Evolutionary conservation across 169 alveolate species (phyloP), one percentile per base, ranked within the genome.

Genomic region (Miamiensis avidus): DNA sequence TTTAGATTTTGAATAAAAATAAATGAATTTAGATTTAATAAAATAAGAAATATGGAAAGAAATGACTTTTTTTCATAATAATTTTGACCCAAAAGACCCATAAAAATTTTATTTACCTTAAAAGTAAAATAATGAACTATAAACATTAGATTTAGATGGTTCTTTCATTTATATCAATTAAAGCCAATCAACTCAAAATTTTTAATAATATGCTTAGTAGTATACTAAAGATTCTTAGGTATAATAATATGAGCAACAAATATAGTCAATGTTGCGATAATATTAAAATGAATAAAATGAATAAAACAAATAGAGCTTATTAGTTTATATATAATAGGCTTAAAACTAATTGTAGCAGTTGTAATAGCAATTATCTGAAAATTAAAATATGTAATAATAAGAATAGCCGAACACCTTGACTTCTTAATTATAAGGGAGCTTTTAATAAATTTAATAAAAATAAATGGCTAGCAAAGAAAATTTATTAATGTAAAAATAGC

Each of bases 1-100:
- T 79, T 79, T 79, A 34, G 84, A 79, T 64, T 79, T 79, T 31
- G 84, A 79, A 64, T 29, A 72, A 29, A 74, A 79, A 49, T 31
- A 79, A 29, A 49, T 79, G 20, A 49, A 33, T 26, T 49, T 79
- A 49, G 75, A 79, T 25, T 75, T 49, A n/a, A 29, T 79, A n/a
- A 49, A 79, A 34, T 64, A 77, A 32, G 65, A 64, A 77, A 77
- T 77, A 26, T 77, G 64, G 34, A 64, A 31, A 77, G 82, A 77
- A 77, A 75, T 75, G 81, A 27, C 64, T 6, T 33, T 33, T 0
- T 77, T 31, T 31, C 72, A 77, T 27, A 64, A 64, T 29, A 33
- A 20, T 26, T 77, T 77, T 31, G 72, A 30, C 28, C 33, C 31
- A 77, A 33, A 77, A 1, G 28, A 77, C 1, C 29, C 31, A 33